Conservation (phyloP, 352 stramenopile genomes). For the Pythium aphanidermatum region DNA sequence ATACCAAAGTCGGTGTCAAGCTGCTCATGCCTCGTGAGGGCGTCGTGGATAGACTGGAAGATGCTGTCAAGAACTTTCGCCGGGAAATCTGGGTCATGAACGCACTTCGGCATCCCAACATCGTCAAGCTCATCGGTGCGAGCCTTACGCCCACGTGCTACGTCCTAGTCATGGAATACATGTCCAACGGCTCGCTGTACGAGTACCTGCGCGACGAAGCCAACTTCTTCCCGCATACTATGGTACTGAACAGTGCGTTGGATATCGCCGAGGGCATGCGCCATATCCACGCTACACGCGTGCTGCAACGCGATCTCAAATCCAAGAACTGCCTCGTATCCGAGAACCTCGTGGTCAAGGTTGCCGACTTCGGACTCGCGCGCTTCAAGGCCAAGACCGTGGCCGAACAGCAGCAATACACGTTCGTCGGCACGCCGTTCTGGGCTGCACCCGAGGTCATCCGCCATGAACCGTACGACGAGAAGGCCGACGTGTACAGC, state of each 20-base stretch:
- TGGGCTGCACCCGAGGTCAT: conserved; percentile 77
- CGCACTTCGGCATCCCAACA: conserved; percentile 60
- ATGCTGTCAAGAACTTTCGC: conserved; percentile 73
- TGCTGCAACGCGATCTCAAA: conserved; percentile 73
- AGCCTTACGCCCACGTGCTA: conserved; percentile 73
- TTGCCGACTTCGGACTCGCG: conserved; percentile 67
- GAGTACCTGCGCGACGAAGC: conserved; percentile 68
- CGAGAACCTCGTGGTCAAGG: conserved; percentile 72
- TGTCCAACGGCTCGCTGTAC: conserved; percentile 79
- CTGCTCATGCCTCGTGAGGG: conserved; percentile 67
- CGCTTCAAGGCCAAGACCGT: conserved; percentile 41
- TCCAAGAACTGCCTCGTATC: conserved; percentile 76
- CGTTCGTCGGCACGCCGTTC: conserved; percentile 73
- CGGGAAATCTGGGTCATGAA: conserved; percentile 82
- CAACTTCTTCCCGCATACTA: conserved; percentile 63
- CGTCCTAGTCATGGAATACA: conserved; percentile 84
- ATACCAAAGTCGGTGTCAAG: conserved; percentile 74
- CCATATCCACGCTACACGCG: conserved; percentile 44
- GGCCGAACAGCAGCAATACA: conserved; percentile 32
- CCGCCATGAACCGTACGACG: conserved; percentile 64
- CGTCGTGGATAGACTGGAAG: conserved; percentile 57
- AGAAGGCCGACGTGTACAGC: conserved; percentile 79
- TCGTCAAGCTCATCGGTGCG: conserved; percentile 69
- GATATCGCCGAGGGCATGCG: conserved; percentile 66
- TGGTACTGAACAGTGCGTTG: conserved; percentile 51